phyloP scores from a whole-genome alignment of 805 yeast species.

The Wilhelminamyces savonicus region DNA sequence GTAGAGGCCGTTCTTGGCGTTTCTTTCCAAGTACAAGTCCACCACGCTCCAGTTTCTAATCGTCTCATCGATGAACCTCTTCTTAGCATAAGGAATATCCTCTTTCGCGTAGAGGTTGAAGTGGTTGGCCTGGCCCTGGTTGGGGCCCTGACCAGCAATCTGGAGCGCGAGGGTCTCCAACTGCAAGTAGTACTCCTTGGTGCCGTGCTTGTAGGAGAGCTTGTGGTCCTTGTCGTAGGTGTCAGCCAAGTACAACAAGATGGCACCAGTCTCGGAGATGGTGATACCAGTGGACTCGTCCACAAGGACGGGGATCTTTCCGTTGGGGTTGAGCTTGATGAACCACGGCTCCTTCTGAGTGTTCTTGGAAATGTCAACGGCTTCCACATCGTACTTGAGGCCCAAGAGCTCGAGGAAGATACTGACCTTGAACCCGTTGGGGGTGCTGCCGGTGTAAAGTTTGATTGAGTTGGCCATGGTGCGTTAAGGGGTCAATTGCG shows the following conservation, averaged over 20 bases:
- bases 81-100: slow-evolving; percentile 47
- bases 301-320: slow-evolving; percentile 53
- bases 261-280: slow-evolving; percentile 57
- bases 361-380: slow-evolving; percentile 33
- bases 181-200: slow-evolving; percentile 1
- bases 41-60: slow-evolving; percentile 48
- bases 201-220: slow-evolving; percentile 29
- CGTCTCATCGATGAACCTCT: slow-evolving; percentile 47
- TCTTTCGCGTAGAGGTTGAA: slow-evolving; percentile 42
- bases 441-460: slow-evolving; percentile 34
- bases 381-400: slow-evolving; percentile 33
- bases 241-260: slow-evolving; percentile 52
- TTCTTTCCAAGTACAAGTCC: slow-evolving; percentile 44
- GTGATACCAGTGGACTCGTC: slow-evolving; percentile 38
- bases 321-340: slow-evolving; percentile 53
- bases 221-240: slow-evolving; percentile 52
- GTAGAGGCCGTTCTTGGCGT: slow-evolving; percentile 31
- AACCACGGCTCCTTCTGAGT: slow-evolving; percentile 56
- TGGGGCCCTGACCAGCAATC: slow-evolving; percentile 53
- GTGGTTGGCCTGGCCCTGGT: slow-evolving; percentile 55
- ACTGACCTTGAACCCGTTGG: slow-evolving; percentile 40
- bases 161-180: slow-evolving; percentile 45
- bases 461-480: too few relatives aligned
- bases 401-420: slow-evolving; percentile 36
- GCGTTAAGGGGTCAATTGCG: too few relatives aligned